Percentiles rank a stretch among this genome's conserved stretches.
Evolutionary conservation across 2,329 filamentous ascomycete species (phyloP).

Genomic region (Apiospora hydei): DNA sequence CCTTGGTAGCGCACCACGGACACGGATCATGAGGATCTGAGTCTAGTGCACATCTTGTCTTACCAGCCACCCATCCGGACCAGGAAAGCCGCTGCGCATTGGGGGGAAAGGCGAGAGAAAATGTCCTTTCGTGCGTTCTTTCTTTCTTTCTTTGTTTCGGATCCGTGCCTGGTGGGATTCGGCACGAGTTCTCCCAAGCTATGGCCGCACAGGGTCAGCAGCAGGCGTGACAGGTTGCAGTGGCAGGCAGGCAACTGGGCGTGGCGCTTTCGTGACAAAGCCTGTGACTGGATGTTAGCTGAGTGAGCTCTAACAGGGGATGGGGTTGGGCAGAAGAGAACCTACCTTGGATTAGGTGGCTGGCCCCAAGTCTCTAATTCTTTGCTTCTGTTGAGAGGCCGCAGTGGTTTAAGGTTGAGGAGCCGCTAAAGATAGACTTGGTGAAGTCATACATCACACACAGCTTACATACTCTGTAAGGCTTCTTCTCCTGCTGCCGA

Average conservation of each 20-base stretch:
- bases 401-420: neutral
- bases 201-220: neutral
- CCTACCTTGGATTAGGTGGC: neutral
- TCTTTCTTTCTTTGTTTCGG: neutral
- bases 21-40: constrained; percentile 13
- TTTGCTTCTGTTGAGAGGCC: constrained; percentile 18
- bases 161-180: neutral
- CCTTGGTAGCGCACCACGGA: neutral
- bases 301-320: neutral
- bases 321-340: neutral
- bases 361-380: neutral
- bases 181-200: neutral
- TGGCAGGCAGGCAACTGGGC: neutral
- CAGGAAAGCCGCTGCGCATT: constrained; percentile 7
- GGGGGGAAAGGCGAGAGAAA: neutral
- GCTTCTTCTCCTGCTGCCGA: neutral
- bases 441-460: constrained; percentile 14
- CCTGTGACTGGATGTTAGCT: neutral
- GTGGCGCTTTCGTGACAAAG: neutral
- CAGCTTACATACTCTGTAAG: neutral
- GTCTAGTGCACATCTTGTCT: constrained; percentile 2
- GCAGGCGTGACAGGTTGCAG: neutral
- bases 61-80: constrained; percentile 4
- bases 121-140: neutral
- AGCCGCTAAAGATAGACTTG: constrained; percentile 13